Evolutionary conservation across 305 asterid species (phyloP), one percentile per base, ranked within the genome.

Genomic region (Coffea humblotiana): DNA sequence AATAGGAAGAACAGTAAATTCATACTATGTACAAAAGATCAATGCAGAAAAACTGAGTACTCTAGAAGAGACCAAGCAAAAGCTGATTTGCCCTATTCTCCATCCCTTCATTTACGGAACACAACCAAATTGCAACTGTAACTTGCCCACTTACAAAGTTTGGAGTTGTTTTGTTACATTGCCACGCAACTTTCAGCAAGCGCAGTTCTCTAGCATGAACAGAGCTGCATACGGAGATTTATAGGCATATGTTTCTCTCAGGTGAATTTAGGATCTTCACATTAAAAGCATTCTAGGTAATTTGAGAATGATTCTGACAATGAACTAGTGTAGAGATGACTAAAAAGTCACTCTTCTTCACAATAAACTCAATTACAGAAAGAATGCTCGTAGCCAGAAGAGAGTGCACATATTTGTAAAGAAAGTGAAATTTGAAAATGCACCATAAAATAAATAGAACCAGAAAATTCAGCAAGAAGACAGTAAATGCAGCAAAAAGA

Each of bases 371-470:
- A 13, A 29, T 66, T n/a, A 51, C n/a, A 48, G 15, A 72, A 0
- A 25, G 60, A 51, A 15, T 8, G 47, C 21, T 5, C 12, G 6
- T 43, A 27, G 18, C 76, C 2, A 25, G 40, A 73, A 15, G 8
- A 73, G 5, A 48, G 29, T 51, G 16, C 49, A 49, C 64, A 66
- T 56, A 40, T 67, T 45, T 11, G 40, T n/a, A n/a, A 45, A 13
- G 15, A 54, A 54, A 60, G 6, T 4, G n/a, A 74, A 16, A 32
- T 67, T 16, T 12, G 2, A 52, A 14, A 64, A 27, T 47, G 54
- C 48, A 73, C 76, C 80, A 60, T 49, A 61, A 49, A 77, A 73
- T 56, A 84, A 83, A 77, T 63, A 37, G 16, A 58, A 58, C 10
- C 56, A 40, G 5, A 61, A 65, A 67, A 48, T 66, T 61, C 65